These are phyloP conservation scores for Ceratocystiopsis brevicomis DNA, from an alignment of 2,329 filamentous ascomycete genomes.

Conservation along the genomic window DNA sequence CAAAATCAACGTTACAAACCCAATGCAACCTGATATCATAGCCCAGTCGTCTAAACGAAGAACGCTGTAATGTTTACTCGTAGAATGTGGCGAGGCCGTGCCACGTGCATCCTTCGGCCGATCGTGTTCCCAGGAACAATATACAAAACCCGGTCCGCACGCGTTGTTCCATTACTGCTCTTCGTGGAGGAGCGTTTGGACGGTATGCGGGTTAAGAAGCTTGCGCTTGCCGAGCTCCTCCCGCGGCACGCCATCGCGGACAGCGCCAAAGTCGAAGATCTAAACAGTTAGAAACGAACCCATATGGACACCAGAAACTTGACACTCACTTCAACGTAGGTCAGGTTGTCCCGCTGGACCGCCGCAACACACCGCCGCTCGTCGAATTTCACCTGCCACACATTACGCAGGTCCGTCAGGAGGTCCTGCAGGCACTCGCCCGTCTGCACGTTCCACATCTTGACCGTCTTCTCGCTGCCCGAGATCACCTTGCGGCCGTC, in stretches of 20 bases:
- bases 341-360: constrained; percentile 79
- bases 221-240: constrained; percentile 66
- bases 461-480: constrained; percentile 83
- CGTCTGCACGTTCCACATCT: constrained; percentile 94
- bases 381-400: constrained; percentile 98
- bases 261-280: constrained; percentile 94
- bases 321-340: constrained; percentile 73
- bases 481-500: constrained; percentile 93
- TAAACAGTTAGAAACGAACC: constrained; percentile 21
- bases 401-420: constrained; percentile 81
- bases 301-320: not conserved
- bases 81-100: too few species aligned
- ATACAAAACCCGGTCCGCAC: too few species aligned
- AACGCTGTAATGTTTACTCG: too few species aligned
- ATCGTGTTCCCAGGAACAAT: too few species aligned
- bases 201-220: constrained; percentile 38
- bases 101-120: too few species aligned
- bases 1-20: too few species aligned
- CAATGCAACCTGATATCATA: too few species aligned
- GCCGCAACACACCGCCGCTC: constrained; percentile 88
- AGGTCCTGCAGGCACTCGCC: constrained; percentile 87
- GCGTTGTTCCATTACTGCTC: constrained; percentile 13
- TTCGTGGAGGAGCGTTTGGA: constrained; percentile 30
- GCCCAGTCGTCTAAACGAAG: too few species aligned
- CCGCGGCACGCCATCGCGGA: constrained; percentile 65